Base-by-base conservation (phyloP, 768 basidiomycete genomes). In the Rhizopogon salebrosus region DNA sequence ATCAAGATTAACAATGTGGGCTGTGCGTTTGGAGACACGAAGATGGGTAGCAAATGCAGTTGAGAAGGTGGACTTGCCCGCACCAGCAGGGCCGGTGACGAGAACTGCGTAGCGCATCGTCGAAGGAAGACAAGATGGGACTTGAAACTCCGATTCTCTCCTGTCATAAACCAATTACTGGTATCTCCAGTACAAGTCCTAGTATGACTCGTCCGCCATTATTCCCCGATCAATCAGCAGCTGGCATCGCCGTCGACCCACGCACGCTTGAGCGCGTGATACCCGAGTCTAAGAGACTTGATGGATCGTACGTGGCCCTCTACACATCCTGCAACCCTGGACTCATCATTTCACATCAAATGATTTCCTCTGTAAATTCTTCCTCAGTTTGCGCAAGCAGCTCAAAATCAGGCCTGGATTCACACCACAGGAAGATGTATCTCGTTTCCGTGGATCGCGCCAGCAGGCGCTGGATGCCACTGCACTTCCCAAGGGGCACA, bases 1-100 rank as follows among this genome's bases (percentile, higher is more conserved):
- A 70, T 98, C 97, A 56, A 98, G 84, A 70, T 98, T 99, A 68
- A 98, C 90, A 48, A 98, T 84, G 74, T 98, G 95, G 0, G 83
- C 91, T 0, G 85, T 82, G 7, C 97, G 81, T 57, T 83, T 88
- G 45, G 92, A 80, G 2, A 89, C 78, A 52, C 80, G 82, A 4
- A 98, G 82, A 71, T 98, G 95, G 9, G 90, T 94, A 54, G 98
- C 77, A 58, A 98, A 84, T 0, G 94, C 82, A 20, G 80, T 75
- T 60, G 90, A 89, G 64, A 99, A 95, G 0, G 97, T 98, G 0
- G 93, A 92, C 74, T 99, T 99, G 48, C 97, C 97, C 13, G 97
- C 93, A 46, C 97, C 97, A 2, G 97, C 97, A 43, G 97, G 97
- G n/a, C 97, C 97, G 51, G 87, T 89, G 48, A 93, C 82, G 41